Conservation (phyloP, 495 filamentous ascomycete species). For the Ascobolus immersus region DNA sequence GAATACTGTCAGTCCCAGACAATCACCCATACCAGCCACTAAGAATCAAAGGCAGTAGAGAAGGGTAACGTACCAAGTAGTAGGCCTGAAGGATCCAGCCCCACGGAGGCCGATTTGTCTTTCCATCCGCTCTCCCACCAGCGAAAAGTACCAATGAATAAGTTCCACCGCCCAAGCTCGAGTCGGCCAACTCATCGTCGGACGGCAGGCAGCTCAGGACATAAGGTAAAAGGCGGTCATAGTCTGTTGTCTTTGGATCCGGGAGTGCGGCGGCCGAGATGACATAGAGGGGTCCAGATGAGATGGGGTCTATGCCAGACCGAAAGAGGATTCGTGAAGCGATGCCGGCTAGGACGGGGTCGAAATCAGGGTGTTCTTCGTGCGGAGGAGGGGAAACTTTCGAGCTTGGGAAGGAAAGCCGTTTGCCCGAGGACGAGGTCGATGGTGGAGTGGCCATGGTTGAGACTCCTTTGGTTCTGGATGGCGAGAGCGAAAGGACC, state of each 20-base stretch:
- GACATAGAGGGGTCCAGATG: slow-evolving; percentile 24
- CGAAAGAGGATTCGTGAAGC: slow-evolving; percentile 26
- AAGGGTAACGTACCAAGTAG: slow-evolving; percentile 17
- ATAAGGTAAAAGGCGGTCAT: slow-evolving; percentile 29
- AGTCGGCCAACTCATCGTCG: slow-evolving; percentile 27
- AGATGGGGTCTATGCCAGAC: slow-evolving; percentile 23
- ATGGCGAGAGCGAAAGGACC: too few species aligned
- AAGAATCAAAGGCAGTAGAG: not conserved
- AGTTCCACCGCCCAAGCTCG: too few species aligned
- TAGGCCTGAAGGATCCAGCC: slow-evolving; percentile 34
- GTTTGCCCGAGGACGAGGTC: too few species aligned
- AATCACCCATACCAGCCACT: not conserved
- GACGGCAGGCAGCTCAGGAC: slow-evolving; percentile 28
- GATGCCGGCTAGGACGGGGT: slow-evolving; percentile 16
- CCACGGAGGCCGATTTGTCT: slow-evolving; percentile 26
- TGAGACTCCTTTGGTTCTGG: too few species aligned
- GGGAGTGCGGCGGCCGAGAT: slow-evolving; percentile 32
- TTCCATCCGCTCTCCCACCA: slow-evolving; percentile 21
- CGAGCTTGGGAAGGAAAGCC: too few species aligned
- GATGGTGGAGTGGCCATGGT: too few species aligned
- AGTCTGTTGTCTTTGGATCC: slow-evolving; percentile 24
- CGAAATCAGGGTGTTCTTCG: slow-evolving; percentile 21
- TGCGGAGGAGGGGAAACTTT: too few species aligned
- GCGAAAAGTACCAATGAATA: slow-evolving; percentile 33
- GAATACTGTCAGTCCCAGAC: not conserved